phyloP scores from a whole-genome alignment of 2,329 filamentous ascomycete genomes.

The Epichloe baconii region DNA sequence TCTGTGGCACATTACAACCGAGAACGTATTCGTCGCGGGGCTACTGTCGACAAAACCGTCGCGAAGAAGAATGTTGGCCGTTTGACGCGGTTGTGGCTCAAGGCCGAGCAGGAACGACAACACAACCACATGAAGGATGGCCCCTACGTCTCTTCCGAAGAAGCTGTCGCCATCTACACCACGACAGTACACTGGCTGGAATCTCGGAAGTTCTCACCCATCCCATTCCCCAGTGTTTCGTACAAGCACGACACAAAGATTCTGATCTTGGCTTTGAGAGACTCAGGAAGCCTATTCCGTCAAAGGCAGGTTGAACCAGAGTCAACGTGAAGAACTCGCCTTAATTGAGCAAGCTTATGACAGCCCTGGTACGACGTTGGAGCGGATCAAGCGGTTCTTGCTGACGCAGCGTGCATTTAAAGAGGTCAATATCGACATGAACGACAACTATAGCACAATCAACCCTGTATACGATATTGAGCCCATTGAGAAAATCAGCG shows the following conservation, averaged over 20 bases:
- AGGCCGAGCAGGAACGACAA: conserved; percentile 94
- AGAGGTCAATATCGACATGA: conserved; percentile 99
- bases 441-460: conserved; percentile 98
- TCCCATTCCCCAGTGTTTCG: conserved; percentile 95
- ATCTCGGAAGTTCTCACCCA: conserved; percentile 94
- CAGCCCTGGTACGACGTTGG: conserved; percentile 87
- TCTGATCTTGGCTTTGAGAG: conserved; percentile 84
- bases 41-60: conserved; percentile 97
- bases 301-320: conserved; percentile 92
- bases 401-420: conserved; percentile 97
- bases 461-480: conserved; percentile 99
- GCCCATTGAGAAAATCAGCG: conserved; percentile 98
- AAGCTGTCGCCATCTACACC: conserved; percentile 96
- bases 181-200: conserved; percentile 98
- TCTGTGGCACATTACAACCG: conserved; percentile 98
- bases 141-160: conserved; percentile 94
- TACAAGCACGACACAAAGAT: conserved; percentile 99
- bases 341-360: conserved; percentile 98
- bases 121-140: conserved; percentile 99
- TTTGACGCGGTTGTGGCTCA: conserved; percentile 88
- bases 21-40: conserved; percentile 88
- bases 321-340: conserved; percentile 89
- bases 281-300: conserved; percentile 94
- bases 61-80: conserved; percentile 98
- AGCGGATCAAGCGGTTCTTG: conserved; percentile 93